These are phyloP conservation scores for Plasmodium relictum DNA, from an alignment of 169 alveolate genomes.

Conservation along the genomic window DNA sequence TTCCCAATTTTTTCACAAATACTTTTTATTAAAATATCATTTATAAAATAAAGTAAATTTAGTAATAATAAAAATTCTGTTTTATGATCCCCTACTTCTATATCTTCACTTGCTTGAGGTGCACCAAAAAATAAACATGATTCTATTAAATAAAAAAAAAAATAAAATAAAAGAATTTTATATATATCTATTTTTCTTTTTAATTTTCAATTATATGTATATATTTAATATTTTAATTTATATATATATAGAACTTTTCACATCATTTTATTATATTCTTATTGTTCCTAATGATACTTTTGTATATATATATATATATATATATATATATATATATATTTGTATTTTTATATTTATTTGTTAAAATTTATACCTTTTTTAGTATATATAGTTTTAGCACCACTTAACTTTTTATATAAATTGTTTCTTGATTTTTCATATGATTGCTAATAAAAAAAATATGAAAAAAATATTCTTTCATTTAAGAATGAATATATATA, in stretches of 20 bases:
- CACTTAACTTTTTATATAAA: conserved; percentile 66
- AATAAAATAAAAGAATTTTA: not conserved
- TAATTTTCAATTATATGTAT: no score
- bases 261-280: no score
- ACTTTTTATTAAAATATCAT: conserved; percentile 52
- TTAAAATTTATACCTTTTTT: conserved; percentile 35
- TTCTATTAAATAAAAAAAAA: conserved; percentile 20
- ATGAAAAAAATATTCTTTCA: not conserved
- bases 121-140: conserved; percentile 71
- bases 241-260: no score
- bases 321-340: not conserved
- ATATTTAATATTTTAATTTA: no score
- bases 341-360: not conserved
- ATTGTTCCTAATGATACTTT: not conserved
- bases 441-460: conserved; percentile 34
- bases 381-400: conserved; percentile 42
- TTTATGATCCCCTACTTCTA: conserved; percentile 9
- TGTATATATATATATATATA: not conserved
- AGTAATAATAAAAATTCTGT: conserved; percentile 26
- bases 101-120: conserved; percentile 65
- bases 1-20: conserved; percentile 63
- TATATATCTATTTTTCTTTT: no score
- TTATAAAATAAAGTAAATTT: conserved; percentile 55
- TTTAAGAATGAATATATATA: not conserved
- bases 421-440: conserved; percentile 64